Conservation (phyloP, 495 filamentous ascomycete genomes). For the Aspergillus homomorphus region DNA sequence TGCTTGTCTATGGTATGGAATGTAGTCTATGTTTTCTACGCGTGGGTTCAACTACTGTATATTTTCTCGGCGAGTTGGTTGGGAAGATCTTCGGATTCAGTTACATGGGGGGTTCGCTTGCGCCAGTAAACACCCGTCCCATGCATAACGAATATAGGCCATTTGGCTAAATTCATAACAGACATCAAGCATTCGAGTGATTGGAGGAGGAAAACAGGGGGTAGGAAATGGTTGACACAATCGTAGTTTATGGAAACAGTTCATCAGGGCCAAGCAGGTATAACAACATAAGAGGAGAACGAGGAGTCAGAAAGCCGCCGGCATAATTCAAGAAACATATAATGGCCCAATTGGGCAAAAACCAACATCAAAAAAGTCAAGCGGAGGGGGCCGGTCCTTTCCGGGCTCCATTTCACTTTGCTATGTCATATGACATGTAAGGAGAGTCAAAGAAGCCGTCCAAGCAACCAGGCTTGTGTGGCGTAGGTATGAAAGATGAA, state of each 20-base stretch:
- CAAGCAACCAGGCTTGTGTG: constrained; percentile 43
- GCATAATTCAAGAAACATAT: constrained; percentile 10
- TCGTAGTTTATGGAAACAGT: constrained; percentile 12
- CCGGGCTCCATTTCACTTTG: constrained; percentile 26
- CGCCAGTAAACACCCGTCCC: constrained; percentile 46
- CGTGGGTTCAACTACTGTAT: constrained; percentile 11
- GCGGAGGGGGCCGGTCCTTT: constrained; percentile 22
- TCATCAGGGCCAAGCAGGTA: constrained; percentile 16
- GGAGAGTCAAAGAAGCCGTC: constrained; percentile 25
- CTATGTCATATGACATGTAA: constrained; percentile 26
- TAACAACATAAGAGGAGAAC: constrained; percentile 17
- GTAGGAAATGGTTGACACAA: constrained; percentile 8
- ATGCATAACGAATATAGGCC: constrained; percentile 43
- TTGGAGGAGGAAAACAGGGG: constrained; percentile 19
- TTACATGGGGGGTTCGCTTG: constrained; percentile 33
- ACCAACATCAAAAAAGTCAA: constrained; percentile 18
- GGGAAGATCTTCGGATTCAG: constrained; percentile 22
- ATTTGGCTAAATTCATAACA: constrained; percentile 36
- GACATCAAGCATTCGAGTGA: constrained; percentile 30
- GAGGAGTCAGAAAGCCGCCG: constrained; percentile 23
- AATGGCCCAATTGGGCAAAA: constrained; percentile 9
- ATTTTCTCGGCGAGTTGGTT: constrained; percentile 5
- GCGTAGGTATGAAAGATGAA: background rate
- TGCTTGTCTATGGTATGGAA: background rate
- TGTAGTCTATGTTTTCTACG: background rate